A percentile compares a stretch with the other conserved stretches of the same genome.
Evolutionary conservation across 75 land plant species (phyloP).

Genomic region (Pseudotsuga menziesii): DNA sequence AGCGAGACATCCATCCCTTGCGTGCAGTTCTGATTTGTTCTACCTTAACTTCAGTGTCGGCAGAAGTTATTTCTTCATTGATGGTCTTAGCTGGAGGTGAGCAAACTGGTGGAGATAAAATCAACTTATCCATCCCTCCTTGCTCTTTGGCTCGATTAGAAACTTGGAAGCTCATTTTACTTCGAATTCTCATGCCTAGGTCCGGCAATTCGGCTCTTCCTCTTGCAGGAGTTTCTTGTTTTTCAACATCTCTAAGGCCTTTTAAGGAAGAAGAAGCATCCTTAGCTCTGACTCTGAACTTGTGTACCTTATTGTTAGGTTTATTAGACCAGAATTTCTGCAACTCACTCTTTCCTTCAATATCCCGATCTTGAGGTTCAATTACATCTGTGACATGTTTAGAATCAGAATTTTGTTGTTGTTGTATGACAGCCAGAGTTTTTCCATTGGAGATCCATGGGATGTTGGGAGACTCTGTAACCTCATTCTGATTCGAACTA

Average conservation of each 20-base stretch:
- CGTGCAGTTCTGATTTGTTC: not conserved
- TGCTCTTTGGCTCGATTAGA: not conserved
- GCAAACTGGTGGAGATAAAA: not conserved
- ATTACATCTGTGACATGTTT: not conserved
- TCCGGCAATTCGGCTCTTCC: not conserved
- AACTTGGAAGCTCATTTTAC: not conserved
- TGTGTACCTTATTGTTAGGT: not conserved
- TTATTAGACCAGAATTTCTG: not conserved
- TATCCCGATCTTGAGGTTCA: not conserved
- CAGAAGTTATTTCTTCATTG: not conserved
- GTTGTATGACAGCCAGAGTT: not conserved
- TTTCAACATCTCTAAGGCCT: not conserved
- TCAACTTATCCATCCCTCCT: not conserved
- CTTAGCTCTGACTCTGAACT: not conserved
- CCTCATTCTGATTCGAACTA: not conserved
- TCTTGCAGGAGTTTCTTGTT: not conserved
- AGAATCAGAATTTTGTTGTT: not conserved
- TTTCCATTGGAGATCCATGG: not conserved
- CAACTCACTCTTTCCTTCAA: not conserved
- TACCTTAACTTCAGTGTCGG: not conserved
- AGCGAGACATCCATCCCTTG: constrained; percentile 4
- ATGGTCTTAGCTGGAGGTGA: constrained; percentile 2
- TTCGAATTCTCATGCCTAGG: not conserved
- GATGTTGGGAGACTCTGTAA: not conserved
- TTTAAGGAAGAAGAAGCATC: not conserved